A percentile compares a stretch with the other conserved stretches of the same genome.
Evolutionary conservation across 345 rosid genomes (phyloP).

Genomic region (Arabis hirsuta): DNA sequence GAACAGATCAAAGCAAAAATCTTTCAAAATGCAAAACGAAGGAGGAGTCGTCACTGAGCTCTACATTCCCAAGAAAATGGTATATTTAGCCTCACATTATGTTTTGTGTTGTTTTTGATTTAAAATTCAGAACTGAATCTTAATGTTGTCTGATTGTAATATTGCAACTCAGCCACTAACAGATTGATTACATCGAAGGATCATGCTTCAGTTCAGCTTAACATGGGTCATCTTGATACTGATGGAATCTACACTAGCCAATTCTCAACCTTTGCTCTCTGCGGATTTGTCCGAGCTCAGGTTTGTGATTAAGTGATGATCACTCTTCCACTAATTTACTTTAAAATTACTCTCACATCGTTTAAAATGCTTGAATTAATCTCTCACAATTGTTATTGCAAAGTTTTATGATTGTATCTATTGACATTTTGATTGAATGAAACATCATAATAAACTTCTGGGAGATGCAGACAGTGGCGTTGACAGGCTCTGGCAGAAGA

Average conservation of each 20-base stretch:
- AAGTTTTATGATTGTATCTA: background rate
- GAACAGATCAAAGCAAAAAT: conserved; percentile 20
- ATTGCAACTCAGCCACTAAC: conserved; percentile 63
- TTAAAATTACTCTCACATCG: background rate
- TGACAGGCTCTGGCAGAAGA: conserved; percentile 69
- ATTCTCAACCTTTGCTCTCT: conserved; percentile 60
- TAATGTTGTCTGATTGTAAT: too few relatives aligned
- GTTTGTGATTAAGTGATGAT: conserved; percentile 29
- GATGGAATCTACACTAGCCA: conserved; percentile 58
- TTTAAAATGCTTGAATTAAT: background rate
- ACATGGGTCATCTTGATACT: conserved; percentile 61
- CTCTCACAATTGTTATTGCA: background rate
- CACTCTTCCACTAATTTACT: background rate
- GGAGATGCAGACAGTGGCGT: conserved; percentile 77
- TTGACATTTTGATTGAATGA: background rate
- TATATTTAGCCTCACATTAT: conserved; percentile 12
- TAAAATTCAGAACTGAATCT: too few relatives aligned
- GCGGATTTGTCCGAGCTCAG: conserved; percentile 72
- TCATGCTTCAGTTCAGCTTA: conserved; percentile 47
- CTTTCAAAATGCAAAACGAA: conserved; percentile 86
- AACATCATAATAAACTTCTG: conserved; percentile 24
- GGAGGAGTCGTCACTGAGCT: conserved; percentile 87
- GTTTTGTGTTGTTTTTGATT: background rate
- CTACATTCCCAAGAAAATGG: conserved; percentile 96
- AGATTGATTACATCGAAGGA: conserved; percentile 71